Base-by-base conservation (phyloP, 306 rosid species). In the Corylus americana region DNA sequence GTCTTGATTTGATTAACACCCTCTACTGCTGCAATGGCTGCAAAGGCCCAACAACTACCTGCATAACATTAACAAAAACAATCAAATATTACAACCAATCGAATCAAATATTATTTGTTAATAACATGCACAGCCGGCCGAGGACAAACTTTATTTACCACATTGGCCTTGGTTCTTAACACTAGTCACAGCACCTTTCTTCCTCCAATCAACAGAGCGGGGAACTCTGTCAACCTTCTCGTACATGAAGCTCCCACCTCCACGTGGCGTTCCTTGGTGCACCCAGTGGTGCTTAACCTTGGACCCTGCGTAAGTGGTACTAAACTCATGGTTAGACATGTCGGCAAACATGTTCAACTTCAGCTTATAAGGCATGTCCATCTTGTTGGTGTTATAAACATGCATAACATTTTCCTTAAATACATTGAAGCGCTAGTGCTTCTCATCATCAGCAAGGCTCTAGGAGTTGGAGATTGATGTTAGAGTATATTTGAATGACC, bases 11-110 rank as follows among this genome's bases (percentile, higher is more conserved):
- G 84, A 79, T 88, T 85, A 11, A 88, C 83, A 0, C 91, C 91
- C 86, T 88, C 91, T 17, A 88, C 89, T 0, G 86, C 89, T 16
- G 8, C 91, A 7, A 85, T 25, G 0, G 91, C 62, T 64, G 91
- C 83, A 85, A 88, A 88, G 0, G 91, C 87, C 91, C 91, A 88
- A 35, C 91, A 88, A 64, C 91, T 85, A 69, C 89, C 89, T 87
- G 20, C 31, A 55, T 17, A 55, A 77, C 76, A 80, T 57, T 55
- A 76, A 9, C 10, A 11, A 35, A 37, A 84, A 39, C 13, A 39
- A 37, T 17, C 17, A 42, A 29, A 29, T 29, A 50, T 25, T 69
- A 37, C 42, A 37, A 37, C 12, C 25, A 76, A 2, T 12, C n/a
- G 6, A 55, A 51, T 5, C 5, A 51, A 13, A 16, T 11, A 50